phyloP scores from a whole-genome alignment of 352 stramenopile species.

The Blastocystis sp. region DNA sequence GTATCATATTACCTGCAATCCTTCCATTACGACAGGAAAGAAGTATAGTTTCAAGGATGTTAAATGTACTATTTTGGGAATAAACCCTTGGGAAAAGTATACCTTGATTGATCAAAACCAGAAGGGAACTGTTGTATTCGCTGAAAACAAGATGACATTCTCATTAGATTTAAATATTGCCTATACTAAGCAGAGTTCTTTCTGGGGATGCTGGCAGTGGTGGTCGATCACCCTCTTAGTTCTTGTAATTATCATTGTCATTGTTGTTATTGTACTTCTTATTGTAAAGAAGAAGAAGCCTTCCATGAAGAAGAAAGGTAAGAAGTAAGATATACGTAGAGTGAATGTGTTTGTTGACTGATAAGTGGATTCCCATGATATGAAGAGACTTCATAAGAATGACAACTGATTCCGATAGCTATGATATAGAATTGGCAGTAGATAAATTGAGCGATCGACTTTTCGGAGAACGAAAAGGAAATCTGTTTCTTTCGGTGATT shows the following conservation, averaged over 20 bases:
- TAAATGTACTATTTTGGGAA: not conserved
- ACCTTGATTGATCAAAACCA: not conserved
- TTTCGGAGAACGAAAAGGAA: not conserved
- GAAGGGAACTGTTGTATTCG: not conserved
- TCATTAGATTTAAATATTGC: not conserved
- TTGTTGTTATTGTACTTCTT: not conserved
- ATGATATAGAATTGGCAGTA: not conserved
- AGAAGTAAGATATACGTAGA: not conserved
- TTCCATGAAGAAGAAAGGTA: not conserved
- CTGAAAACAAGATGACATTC: not conserved
- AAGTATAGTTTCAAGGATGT: not conserved
- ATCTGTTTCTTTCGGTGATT: not conserved
- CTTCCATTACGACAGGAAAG: not conserved
- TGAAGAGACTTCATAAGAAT: not conserved
- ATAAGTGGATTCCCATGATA: no score
- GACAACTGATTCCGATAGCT: no score
- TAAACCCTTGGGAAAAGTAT: not conserved
- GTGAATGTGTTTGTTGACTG: not conserved
- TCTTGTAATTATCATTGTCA: not conserved
- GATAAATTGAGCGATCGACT: not conserved
- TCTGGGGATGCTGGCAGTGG: constrained; percentile 21
- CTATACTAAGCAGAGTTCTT: not conserved
- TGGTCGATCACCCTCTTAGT: not conserved
- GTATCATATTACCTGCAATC: not conserved
- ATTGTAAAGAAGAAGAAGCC: constrained; percentile 3